Evolutionary conservation across 768 basidiomycete genomes (phyloP).

Genomic region (Russula dissimulans): DNA sequence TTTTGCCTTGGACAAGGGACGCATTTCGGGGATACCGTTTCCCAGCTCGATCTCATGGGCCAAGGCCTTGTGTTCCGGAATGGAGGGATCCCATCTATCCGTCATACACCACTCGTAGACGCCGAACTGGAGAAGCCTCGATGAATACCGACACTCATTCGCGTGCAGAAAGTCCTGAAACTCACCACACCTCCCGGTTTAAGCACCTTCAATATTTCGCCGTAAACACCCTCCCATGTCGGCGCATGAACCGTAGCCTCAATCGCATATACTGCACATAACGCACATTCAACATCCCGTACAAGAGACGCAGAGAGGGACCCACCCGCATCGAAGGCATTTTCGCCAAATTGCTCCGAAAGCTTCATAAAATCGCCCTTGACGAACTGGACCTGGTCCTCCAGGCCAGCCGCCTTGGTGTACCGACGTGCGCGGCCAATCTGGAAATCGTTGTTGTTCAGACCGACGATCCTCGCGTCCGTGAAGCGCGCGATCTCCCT

Average conservation of each 20-base stretch:
- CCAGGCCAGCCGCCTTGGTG: conserved; percentile 65
- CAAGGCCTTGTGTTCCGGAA: conserved; percentile 79
- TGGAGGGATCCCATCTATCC: conserved; percentile 81
- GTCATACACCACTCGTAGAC: conserved; percentile 99
- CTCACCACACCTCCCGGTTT: conserved; percentile 93
- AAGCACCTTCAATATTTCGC: conserved; percentile 84
- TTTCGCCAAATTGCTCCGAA: conserved; percentile 81
- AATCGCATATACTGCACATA: conserved; percentile 77
- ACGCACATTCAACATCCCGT: too few relatives aligned
- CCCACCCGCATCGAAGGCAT: conserved; percentile 86
- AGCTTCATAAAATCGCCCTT: conserved; percentile 98
- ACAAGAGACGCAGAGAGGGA: not conserved
- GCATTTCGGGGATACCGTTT: conserved; percentile 98
- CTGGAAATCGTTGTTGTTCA: conserved; percentile 98
- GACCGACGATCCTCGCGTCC: conserved; percentile 72
- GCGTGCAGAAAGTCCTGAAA: conserved; percentile 15
- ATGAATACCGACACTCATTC: conserved; percentile 1
- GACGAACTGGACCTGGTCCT: conserved; percentile 69
- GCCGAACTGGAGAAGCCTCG: conserved; percentile 54
- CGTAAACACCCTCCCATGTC: conserved; percentile 90
- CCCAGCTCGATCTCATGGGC: conserved; percentile 91
- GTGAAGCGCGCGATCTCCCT: conserved; percentile 90
- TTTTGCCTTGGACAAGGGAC: conserved; percentile 58
- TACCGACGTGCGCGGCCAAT: conserved; percentile 77
- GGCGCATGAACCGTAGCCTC: conserved; percentile 98